Percentiles rank a stretch among this genome's conserved stretches.
These are phyloP conservation scores for Plectosphaerella cucumerina DNA, from an alignment of 2,329 filamentous ascomycete genomes.

Conservation along the genomic window DNA sequence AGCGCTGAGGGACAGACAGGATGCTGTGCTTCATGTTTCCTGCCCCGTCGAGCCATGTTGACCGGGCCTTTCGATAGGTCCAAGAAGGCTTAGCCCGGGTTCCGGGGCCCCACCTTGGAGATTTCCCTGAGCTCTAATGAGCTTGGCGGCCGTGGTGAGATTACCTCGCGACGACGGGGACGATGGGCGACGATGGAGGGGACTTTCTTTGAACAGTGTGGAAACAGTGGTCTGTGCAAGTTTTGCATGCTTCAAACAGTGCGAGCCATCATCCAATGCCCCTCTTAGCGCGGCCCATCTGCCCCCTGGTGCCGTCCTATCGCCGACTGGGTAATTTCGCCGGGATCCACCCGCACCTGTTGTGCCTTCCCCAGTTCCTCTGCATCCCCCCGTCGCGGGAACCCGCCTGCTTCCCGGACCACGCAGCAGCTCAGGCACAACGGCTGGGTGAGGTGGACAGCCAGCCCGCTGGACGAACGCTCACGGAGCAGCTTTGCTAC, in stretches of 20 bases:
- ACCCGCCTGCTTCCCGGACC: neutral
- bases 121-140: slow-evolving; percentile 3
- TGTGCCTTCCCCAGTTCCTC: slow-evolving; percentile 7
- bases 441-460: slow-evolving; percentile 1
- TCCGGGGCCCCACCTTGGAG: slow-evolving; percentile 4
- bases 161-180: neutral
- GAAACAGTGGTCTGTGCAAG: accelerated
- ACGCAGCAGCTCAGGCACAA: slow-evolving; percentile 6
- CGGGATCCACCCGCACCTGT: slow-evolving; percentile 33
- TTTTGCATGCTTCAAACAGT: neutral
- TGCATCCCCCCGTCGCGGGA: neutral
- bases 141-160: slow-evolving; percentile 2
- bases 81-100: neutral
- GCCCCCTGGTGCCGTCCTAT: slow-evolving; percentile 10
- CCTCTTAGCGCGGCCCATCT: slow-evolving; percentile 22
- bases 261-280: slow-evolving; percentile 3
- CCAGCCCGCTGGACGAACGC: neutral
- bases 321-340: slow-evolving; percentile 36
- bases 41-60: neutral
- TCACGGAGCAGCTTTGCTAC: no score
- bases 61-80: neutral
- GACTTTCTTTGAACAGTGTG: neutral
- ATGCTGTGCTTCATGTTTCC: no score
- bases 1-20: no score
- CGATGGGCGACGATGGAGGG: neutral